These are phyloP conservation scores for Pleoardoris graminearum DNA, from an alignment of 2,329 filamentous ascomycete genomes.

Conservation along the genomic window DNA sequence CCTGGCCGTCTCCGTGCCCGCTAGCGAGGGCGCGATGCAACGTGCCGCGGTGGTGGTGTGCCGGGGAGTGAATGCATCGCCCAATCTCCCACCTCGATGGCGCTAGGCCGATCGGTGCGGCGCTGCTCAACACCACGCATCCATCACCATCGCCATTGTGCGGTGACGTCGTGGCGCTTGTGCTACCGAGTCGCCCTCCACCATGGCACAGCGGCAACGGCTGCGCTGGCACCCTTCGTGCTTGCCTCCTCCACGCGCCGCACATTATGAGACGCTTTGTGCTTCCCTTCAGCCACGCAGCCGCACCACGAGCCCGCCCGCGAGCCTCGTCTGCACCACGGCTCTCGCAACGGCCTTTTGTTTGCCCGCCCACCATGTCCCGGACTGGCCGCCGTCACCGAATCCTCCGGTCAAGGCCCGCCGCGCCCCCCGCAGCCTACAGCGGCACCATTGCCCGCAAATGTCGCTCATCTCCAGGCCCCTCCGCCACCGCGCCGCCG, in stretches of 20 bases:
- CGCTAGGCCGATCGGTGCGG: slow-evolving; percentile 4
- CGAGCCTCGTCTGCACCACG: slow-evolving; percentile 19
- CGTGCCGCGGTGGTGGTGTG: background rate
- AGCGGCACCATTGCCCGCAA: slow-evolving; percentile 13
- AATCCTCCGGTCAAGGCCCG: slow-evolving; percentile 8
- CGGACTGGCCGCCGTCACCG: slow-evolving; percentile 22
- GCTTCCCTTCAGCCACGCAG: slow-evolving; percentile 16
- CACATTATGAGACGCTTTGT: slow-evolving; percentile 36
- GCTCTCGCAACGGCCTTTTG: slow-evolving; percentile 10
- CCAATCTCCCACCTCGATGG: background rate
- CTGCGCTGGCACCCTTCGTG: background rate
- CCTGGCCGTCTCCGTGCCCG: background rate
- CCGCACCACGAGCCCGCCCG: slow-evolving; percentile 24
- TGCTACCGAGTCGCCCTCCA: background rate
- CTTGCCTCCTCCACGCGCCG: slow-evolving; percentile 1
- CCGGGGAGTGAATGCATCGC: too few relatives aligned
- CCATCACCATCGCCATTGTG: background rate
- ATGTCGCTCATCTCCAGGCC: slow-evolving; percentile 14
- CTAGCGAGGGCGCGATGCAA: slow-evolving; percentile 1
- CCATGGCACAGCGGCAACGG: slow-evolving; percentile 4
- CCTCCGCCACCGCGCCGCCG: slow-evolving; percentile 31
- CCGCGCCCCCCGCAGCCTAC: slow-evolving; percentile 7
- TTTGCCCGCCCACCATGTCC: slow-evolving; percentile 25
- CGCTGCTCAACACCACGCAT: slow-evolving; percentile 4
- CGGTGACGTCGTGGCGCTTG: slow-evolving; percentile 3